A percentile compares a stretch with the other conserved stretches of the same genome.
Conservation (phyloP, 1,139 yeast species). For the Scheffersomyces segobiensis region DNA sequence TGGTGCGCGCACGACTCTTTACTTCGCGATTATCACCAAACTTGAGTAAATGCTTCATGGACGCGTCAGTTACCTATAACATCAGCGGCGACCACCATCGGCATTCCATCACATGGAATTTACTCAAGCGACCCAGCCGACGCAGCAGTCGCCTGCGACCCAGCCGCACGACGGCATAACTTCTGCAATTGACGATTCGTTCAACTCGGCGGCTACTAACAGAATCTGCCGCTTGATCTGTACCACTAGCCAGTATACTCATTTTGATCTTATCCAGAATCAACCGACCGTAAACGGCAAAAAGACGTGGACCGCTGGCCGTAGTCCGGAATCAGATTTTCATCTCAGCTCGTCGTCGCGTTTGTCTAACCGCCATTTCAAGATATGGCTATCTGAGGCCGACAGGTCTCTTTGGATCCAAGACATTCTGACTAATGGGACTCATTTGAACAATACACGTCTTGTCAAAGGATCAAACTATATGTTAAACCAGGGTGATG, state of each 20-base stretch:
- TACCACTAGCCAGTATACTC: constrained; percentile 60
- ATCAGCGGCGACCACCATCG: not conserved
- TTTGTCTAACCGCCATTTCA: constrained; percentile 77
- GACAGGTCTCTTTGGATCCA: constrained; percentile 63
- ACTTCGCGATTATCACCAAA: not conserved
- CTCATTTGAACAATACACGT: constrained; percentile 73
- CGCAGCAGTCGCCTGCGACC: constrained; percentile 53
- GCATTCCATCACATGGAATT: constrained; percentile 18
- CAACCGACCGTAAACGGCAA: constrained; percentile 28
- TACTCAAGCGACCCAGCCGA: constrained; percentile 65
- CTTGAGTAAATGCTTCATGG: not conserved
- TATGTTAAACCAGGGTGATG: constrained; percentile 88
- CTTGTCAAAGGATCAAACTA: constrained; percentile 80
- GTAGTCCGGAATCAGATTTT: constrained; percentile 68
- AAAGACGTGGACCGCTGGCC: constrained; percentile 76
- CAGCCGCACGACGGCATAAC: constrained; percentile 26
- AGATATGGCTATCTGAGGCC: constrained; percentile 58
- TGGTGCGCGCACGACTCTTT: not conserved
- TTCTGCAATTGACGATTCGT: constrained; percentile 17
- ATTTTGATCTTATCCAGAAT: constrained; percentile 36
- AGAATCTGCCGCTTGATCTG: constrained; percentile 58
- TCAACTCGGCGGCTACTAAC: constrained; percentile 7
- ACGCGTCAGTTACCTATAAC: not conserved
- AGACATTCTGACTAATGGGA: constrained; percentile 86
- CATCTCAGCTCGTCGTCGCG: constrained; percentile 63